Evolutionary conservation across 78 protist species (phyloP).

Genomic region (Trichosphaerium sp.): DNA sequence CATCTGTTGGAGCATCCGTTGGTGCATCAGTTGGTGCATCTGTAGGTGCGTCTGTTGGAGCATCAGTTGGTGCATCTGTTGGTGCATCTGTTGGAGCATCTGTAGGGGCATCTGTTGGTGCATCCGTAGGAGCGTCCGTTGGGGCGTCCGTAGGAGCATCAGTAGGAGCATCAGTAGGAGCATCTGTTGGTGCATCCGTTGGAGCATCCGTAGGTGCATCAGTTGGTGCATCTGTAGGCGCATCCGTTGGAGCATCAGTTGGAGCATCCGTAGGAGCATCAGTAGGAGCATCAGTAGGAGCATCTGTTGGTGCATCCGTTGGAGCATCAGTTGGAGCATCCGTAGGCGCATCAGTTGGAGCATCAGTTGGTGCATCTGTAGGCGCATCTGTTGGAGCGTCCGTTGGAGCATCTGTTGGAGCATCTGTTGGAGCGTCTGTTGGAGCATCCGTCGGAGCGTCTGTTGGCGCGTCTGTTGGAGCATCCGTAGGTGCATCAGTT

Average conservation of each 20-base stretch:
- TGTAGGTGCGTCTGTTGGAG: neutral
- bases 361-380: slow-evolving; percentile 7
- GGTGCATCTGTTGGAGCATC: slow-evolving; percentile 7
- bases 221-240: slow-evolving; percentile 10
- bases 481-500: slow-evolving; percentile 7
- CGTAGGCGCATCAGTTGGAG: slow-evolving; percentile 6
- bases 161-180: slow-evolving; percentile 1
- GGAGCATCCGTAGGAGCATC: slow-evolving; percentile 8
- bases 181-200: slow-evolving; percentile 4
- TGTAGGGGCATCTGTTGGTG: slow-evolving; percentile 15
- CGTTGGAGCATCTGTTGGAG: slow-evolving; percentile 7
- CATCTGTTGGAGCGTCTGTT: slow-evolving; percentile 10
- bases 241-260: neutral
- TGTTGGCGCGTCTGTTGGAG: slow-evolving; percentile 6
- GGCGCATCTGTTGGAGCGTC: slow-evolving; percentile 1
- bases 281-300: slow-evolving; percentile 1
- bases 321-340: slow-evolving; percentile 8
- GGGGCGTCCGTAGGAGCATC: neutral
- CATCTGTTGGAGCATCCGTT: too few species aligned
- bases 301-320: too few species aligned
- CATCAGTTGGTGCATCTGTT: neutral
- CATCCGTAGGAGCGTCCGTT: slow-evolving; percentile 1
- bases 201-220: slow-evolving; percentile 9
- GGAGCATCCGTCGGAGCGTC: neutral
- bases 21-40: slow-evolving; percentile 8